phyloP scores from a whole-genome alignment of 2,329 filamentous ascomycete genomes.

The Triangularia setosa region DNA sequence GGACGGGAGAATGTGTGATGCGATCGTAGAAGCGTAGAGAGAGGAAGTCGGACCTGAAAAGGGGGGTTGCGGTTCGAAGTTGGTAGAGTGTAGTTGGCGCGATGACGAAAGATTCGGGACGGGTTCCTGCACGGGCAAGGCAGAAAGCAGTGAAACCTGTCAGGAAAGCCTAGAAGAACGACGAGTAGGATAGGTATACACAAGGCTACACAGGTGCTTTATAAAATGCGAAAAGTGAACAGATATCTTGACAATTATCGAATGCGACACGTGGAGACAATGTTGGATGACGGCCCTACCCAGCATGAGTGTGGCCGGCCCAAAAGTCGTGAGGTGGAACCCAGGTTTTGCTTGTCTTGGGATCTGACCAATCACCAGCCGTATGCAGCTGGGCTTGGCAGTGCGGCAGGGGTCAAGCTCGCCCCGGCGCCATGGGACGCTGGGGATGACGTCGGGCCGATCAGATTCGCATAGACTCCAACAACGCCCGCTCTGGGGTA shows the following conservation, averaged over 20 bases:
- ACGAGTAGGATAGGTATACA: background rate
- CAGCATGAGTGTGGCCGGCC: background rate
- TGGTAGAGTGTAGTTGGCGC: background rate
- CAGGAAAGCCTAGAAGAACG: background rate
- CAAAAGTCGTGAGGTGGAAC: background rate
- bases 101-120: background rate
- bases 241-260: background rate
- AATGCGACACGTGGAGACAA: conserved; percentile 9
- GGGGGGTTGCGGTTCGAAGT: background rate
- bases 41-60: background rate
- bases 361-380: background rate
- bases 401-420: background rate
- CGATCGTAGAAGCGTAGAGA: background rate
- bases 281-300: background rate
- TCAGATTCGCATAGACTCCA: background rate
- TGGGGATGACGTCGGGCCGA: conserved; percentile 12
- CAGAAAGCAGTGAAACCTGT: background rate
- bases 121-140: background rate
- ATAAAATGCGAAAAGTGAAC: background rate
- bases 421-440: conserved; percentile 1
- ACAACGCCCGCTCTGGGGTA: background rate
- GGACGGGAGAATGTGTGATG: background rate
- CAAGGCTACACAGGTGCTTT: background rate
- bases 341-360: background rate
- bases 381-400: background rate